Conservation (phyloP, 192 early-diverging fungal species). For the Backusella parvicylindrica region DNA sequence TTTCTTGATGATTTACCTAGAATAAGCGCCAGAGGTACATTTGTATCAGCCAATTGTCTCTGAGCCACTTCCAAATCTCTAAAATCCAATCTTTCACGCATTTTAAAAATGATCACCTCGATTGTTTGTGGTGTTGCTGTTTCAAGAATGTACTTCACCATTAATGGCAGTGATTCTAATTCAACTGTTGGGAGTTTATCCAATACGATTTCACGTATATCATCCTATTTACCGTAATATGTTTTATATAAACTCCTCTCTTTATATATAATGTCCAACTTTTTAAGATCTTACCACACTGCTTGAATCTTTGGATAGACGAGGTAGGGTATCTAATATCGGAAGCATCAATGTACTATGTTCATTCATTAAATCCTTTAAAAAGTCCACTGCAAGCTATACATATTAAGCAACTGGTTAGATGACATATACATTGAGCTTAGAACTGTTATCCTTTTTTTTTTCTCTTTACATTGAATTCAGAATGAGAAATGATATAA, state of each 20-base stretch:
- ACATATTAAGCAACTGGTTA: not conserved
- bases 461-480: conserved; percentile 44
- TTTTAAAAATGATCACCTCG: conserved; percentile 37
- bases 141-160: conserved; percentile 72
- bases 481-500: conserved; percentile 71
- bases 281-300: conserved; percentile 28
- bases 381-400: conserved; percentile 50
- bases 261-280: not conserved
- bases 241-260: not conserved
- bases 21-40: conserved; percentile 39
- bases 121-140: conserved; percentile 51
- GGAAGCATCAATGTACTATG: conserved; percentile 60
- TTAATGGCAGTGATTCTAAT: conserved; percentile 64
- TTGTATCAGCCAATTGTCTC: not conserved
- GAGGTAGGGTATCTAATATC: conserved; percentile 68
- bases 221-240: conserved; percentile 22
- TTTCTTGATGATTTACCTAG: conserved; percentile 37
- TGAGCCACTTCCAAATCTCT: conserved; percentile 52
- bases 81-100: conserved; percentile 64
- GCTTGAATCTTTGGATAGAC: conserved; percentile 53
- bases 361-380: conserved; percentile 58
- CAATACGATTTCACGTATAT: conserved; percentile 55
- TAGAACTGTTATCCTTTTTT: too few species aligned
- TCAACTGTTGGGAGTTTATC: conserved; percentile 62
- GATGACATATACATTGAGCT: not conserved